Conservation (phyloP, 164 flowering plant species). For the Litsea cubeba region DNA sequence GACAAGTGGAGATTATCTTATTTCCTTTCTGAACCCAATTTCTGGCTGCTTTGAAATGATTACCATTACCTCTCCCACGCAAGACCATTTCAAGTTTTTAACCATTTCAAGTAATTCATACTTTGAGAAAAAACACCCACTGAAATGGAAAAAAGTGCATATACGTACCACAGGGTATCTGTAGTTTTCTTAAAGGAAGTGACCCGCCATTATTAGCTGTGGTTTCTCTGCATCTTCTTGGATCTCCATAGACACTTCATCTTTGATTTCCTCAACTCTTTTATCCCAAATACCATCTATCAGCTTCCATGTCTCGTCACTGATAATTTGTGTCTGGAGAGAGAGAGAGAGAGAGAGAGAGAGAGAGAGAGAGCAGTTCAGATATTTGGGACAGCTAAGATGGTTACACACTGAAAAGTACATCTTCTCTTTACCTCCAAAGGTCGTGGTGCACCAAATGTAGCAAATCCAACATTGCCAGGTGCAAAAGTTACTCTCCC, state of each 20-base stretch:
- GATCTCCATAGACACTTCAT: conserved; percentile 39
- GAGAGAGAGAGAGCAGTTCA: neutral
- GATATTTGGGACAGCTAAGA: neutral
- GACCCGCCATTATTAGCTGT: conserved; percentile 64
- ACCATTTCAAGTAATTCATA: neutral
- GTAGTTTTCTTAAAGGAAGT: conserved; percentile 47
- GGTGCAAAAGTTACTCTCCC: conserved; percentile 95
- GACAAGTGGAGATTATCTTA: too few species aligned
- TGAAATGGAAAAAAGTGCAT: neutral
- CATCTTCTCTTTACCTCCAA: conserved; percentile 49
- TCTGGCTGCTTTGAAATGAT: too few species aligned
- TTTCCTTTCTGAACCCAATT: too few species aligned
- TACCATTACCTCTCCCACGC: too few species aligned
- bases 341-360: neutral
- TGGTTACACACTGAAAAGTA: neutral
- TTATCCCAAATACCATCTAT: conserved; percentile 84
- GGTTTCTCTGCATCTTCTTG: conserved; percentile 67
- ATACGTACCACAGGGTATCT: conserved; percentile 10
- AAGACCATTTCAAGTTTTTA: neutral
- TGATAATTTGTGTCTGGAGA: conserved; percentile 74
- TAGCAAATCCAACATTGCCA: conserved; percentile 81
- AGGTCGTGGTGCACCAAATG: conserved; percentile 97
- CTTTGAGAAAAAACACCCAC: neutral
- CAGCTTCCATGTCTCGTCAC: conserved; percentile 90
- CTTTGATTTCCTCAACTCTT: conserved; percentile 66